Percentiles rank a stretch among this genome's conserved stretches.
These are phyloP conservation scores for Hygrocybe punicea DNA, from an alignment of 768 basidiomycete species.

Conservation along the genomic window DNA sequence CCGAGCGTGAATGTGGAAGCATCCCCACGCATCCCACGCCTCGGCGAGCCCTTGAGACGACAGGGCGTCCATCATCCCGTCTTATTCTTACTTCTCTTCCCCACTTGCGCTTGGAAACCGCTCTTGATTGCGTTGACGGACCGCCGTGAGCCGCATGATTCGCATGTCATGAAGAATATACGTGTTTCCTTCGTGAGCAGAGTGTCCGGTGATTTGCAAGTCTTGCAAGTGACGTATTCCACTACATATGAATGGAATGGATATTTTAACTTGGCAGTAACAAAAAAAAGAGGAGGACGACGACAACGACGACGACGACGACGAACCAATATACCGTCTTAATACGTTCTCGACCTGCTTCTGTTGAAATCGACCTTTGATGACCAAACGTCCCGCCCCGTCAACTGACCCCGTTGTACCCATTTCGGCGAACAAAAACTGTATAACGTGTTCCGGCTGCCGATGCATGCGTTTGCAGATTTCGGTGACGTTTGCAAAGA, in stretches of 20 bases:
- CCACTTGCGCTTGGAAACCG: conserved; percentile 95
- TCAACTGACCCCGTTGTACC: conserved; percentile 97
- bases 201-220: conserved; percentile 98
- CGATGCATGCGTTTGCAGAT: conserved; percentile 99
- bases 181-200: conserved; percentile 96
- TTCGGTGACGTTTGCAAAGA: conserved; percentile 94
- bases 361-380: conserved; percentile 97
- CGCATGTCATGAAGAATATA: conserved; percentile 96
- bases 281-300: neutral
- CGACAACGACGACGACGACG: no score
- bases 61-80: conserved; percentile 43
- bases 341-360: conserved; percentile 98
- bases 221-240: conserved; percentile 99
- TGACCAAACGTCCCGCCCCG: conserved; percentile 85
- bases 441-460: conserved; percentile 95
- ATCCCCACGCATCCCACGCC: no score
- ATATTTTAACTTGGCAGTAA: neutral
- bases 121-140: conserved; percentile 97
- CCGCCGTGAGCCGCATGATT: conserved; percentile 84
- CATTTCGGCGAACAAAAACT: conserved; percentile 96
- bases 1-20: no score
- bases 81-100: conserved; percentile 81
- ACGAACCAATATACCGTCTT: conserved; percentile 90
- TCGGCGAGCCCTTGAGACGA: no score
- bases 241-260: conserved; percentile 48